These are phyloP conservation scores for Sporisorium sorghi DNA, from an alignment of 1,284 basidiomycete genomes.

Conservation along the genomic window DNA sequence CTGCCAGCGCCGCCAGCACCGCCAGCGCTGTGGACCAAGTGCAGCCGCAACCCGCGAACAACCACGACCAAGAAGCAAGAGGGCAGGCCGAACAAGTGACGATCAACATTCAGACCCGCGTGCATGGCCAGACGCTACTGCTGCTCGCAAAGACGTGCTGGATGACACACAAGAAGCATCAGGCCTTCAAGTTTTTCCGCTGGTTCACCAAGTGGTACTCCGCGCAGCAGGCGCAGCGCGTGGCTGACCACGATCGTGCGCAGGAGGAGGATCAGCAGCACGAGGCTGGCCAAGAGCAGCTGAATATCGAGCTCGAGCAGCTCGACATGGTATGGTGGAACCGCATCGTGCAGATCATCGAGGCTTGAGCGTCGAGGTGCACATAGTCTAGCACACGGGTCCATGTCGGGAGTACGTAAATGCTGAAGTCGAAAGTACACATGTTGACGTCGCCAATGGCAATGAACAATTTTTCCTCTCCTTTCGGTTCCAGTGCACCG, in stretches of 20 bases:
- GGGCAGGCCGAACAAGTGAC: not conserved
- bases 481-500: not conserved
- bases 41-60: not conserved
- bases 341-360: slow-evolving; percentile 20
- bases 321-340: slow-evolving; percentile 45
- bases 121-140: slow-evolving; percentile 37
- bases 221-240: slow-evolving; percentile 21
- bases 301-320: slow-evolving; percentile 13
- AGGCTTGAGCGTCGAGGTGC: not conserved
- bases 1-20: no score
- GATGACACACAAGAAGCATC: slow-evolving; percentile 37
- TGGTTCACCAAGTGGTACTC: slow-evolving; percentile 43
- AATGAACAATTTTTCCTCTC: no score
- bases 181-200: slow-evolving; percentile 31
- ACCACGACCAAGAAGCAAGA: not conserved
- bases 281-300: not conserved
- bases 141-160: slow-evolving; percentile 33
- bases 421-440: no score
- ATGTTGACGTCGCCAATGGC: no score
- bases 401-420: no score
- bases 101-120: slow-evolving; percentile 24
- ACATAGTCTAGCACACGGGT: not conserved
- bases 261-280: not conserved
- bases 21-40: no score
- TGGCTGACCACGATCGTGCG: not conserved